These are phyloP conservation scores for Orychophragmus violaceus DNA, from an alignment of 345 rosid species.

Conservation along the genomic window DNA sequence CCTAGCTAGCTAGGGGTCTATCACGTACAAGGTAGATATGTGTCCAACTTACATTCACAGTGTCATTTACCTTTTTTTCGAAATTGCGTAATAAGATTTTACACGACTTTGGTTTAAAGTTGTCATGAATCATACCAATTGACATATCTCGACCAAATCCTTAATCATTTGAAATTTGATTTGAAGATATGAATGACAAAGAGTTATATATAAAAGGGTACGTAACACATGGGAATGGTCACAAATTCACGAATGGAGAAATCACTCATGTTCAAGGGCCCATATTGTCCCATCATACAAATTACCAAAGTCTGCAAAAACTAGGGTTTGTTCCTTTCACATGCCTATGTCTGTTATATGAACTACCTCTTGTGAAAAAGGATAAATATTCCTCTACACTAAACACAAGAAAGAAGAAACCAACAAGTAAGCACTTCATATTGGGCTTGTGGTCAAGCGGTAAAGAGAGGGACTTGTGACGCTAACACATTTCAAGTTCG, in stretches of 20 bases:
- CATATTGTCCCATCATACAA: slow-evolving; percentile 22
- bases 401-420: slow-evolving; percentile 15
- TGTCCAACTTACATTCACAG: neutral
- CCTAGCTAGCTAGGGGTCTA: slow-evolving; percentile 9
- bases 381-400: neutral
- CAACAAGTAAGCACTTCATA: slow-evolving; percentile 19
- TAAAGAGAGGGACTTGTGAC: no score
- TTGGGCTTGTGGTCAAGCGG: no score
- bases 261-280: slow-evolving; percentile 33
- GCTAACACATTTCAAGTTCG: no score
- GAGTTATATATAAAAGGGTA: slow-evolving; percentile 22
- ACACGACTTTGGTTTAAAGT: slow-evolving; percentile 11
- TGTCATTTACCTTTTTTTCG: neutral
- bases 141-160: neutral
- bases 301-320: slow-evolving; percentile 28
- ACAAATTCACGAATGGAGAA: slow-evolving; percentile 22
- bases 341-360: slow-evolving; percentile 32
- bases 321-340: slow-evolving; percentile 36
- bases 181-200: no score
- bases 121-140: neutral
- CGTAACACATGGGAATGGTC: slow-evolving; percentile 34
- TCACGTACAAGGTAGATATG: slow-evolving; percentile 25
- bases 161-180: no score
- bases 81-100: slow-evolving; percentile 5
- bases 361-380: neutral